phyloP scores from a whole-genome alignment of 345 rosid species.

The Populus simonii region DNA sequence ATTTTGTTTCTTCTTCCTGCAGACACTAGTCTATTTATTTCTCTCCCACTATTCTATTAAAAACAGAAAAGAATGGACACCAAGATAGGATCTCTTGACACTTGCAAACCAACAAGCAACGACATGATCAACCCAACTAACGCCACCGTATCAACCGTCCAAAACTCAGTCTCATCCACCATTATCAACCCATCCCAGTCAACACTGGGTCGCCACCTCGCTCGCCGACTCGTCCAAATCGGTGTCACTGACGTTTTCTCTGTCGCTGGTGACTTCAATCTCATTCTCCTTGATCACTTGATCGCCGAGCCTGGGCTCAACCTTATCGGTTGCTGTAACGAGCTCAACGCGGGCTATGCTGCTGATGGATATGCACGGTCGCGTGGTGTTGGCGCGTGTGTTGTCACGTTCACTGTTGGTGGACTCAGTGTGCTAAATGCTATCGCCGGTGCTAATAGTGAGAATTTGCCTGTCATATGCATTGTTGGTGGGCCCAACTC shows the following conservation, averaged over 20 bases:
- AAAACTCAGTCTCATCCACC: constrained; percentile 24
- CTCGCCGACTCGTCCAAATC: constrained; percentile 60
- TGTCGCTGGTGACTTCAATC: constrained; percentile 80
- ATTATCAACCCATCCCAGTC: constrained; percentile 38
- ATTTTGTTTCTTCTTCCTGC: not conserved
- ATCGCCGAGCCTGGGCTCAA: constrained; percentile 71
- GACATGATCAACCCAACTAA: constrained; percentile 42
- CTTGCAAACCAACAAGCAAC: constrained; percentile 33
- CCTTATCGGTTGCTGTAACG: constrained; percentile 71
- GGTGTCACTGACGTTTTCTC: constrained; percentile 55
- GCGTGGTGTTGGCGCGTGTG: constrained; percentile 81
- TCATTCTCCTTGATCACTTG: constrained; percentile 71
- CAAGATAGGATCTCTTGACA: constrained; percentile 44
- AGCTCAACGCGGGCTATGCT: constrained; percentile 82
- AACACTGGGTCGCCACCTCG: constrained; percentile 62
- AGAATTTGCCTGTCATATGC: constrained; percentile 72
- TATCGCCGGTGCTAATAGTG: constrained; percentile 79
- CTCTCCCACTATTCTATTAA: not conserved
- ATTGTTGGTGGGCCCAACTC: constrained; percentile 87
- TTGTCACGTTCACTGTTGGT: constrained; percentile 78
- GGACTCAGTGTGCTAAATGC: constrained; percentile 76
- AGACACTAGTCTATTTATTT: not conserved
- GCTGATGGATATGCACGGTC: constrained; percentile 74
- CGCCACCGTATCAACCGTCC: constrained; percentile 39
- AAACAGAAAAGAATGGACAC: constrained; percentile 41